Evolutionary conservation across 306 rosid species (phyloP), one percentile per base, ranked within the genome.

Genomic region (Medicago lupulina): DNA sequence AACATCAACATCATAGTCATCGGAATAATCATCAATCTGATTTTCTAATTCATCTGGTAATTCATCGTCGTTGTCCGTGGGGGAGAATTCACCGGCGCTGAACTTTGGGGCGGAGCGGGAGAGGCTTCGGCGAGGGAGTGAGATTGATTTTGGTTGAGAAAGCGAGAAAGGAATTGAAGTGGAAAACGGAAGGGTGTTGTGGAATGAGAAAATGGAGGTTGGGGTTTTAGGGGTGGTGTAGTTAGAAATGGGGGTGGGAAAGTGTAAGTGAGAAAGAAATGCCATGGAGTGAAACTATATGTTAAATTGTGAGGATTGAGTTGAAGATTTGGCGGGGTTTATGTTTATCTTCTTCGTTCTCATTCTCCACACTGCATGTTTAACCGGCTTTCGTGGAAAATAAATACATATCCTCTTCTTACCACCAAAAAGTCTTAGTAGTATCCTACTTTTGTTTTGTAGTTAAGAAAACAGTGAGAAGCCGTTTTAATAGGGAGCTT

Each of bases 281-380:
- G 81, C 69, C 94, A 89, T 89, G 62, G 31, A 10, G 36, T 31
- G 36, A 31, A 31, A 31, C 36, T 19, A 57, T 55, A 49, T 9
- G 12, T 55, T 58, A 41, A 8, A n/a, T 49, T 70, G 17, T 77
- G 67, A 43, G 28, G 46, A 23, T 16, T 58, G 63, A 58, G 36
- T 23, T 58, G 1, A 55, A 28, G 74, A 67, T 77, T 79, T 87
- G 86, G 86, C 75, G 85, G 74, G 81, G 65, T 83, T 88, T 81
- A 85, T 87, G 65, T 83, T 88, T 81, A 85, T 87, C 86, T 43
- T 40, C 16, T 13, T 6, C 7, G 0, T 34, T 34, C 7, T 34
- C 38, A 34, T 34, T 5, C 38, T 34, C 38, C 38, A 34, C 38
- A 34, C 38, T 34, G 7, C 38, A 34, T 34, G 38, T 34, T 6